Evolutionary conservation across 768 basidiomycete genomes (phyloP), one percentile per base, ranked within the genome.

Genomic region (Tricholomella constricta): DNA sequence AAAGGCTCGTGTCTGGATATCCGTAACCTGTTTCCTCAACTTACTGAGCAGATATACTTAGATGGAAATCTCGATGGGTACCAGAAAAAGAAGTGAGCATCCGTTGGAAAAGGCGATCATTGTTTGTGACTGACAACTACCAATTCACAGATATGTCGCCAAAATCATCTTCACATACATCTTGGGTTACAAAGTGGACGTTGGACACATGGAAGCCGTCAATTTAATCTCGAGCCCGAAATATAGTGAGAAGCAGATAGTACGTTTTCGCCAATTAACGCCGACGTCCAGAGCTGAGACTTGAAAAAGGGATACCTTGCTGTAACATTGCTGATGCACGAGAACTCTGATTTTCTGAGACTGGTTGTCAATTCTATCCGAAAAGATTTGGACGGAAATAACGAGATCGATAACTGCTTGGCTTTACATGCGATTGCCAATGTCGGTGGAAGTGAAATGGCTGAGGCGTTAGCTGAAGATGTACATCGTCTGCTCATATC

Each of bases 151-250:
- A 85, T 98, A 97, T 80, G 92, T 98, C 37, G 91, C 94, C 52
- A 98, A 99, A 77, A 95, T 99, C 63, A 89, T 98, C 55, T 99
- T 98, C 77, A 98, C 97, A 6, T 98, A 98, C 65, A 99, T 99
- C 63, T 78, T 99, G 54, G 97, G 97, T 37, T 99, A 99, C 78
- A 96, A 97, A 72, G 94, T 98, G 61, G 97, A 99, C 67, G 84
- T 98, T 19, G 97, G 97, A 14, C 97, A 98, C 70, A 97, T 98
- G 95, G 95, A 98, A 66, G 96, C 97, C 22, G 94, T 98, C 60
- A 98, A 99, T 69, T 81, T 99, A 59, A 98, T 99, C 60, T 91
- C 95, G 23, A 94, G 91, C 64, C 72, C 83, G 27, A 98, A 98
- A 64, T 99, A 99, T 67, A 94, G 89, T 64, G 97, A 99, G 76